Evolutionary conservation across 805 yeast species (phyloP).

Genomic region (Candida ponderosae): DNA sequence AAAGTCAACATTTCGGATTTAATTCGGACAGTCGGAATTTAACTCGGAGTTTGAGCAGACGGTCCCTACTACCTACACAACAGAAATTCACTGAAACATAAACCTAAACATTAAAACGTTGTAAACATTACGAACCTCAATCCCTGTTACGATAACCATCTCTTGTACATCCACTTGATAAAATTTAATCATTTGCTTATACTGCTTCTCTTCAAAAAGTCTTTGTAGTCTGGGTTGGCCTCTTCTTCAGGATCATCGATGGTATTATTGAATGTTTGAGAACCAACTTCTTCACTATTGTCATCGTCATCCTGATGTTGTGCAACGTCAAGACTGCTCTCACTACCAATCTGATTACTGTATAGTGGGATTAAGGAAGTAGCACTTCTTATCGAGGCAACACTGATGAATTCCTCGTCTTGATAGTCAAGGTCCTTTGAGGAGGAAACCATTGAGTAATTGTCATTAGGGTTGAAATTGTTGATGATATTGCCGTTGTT

Average conservation of each 20-base stretch:
- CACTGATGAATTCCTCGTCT: background rate
- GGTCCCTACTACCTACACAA: too few species aligned
- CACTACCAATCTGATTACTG: background rate
- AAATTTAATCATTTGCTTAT: too few species aligned
- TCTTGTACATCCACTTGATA: too few species aligned
- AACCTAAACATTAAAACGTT: too few species aligned
- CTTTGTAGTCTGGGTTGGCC: constrained; percentile 13
- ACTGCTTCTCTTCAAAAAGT: constrained; percentile 9
- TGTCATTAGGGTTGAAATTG: too few species aligned
- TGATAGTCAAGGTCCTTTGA: background rate
- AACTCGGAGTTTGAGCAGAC: too few species aligned
- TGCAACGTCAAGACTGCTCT: background rate
- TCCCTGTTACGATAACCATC: too few species aligned
- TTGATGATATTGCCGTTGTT: too few species aligned
- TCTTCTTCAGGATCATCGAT: constrained; percentile 1
- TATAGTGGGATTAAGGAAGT: background rate
- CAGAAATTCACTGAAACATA: too few species aligned
- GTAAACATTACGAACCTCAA: too few species aligned
- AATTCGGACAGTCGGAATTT: too few species aligned
- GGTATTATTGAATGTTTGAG: background rate
- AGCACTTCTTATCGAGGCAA: background rate
- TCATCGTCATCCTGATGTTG: background rate
- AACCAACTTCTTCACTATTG: constrained; percentile 6
- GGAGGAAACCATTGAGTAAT: background rate
- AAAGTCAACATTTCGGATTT: too few species aligned